Conservation (phyloP, 2,329 filamentous ascomycete species). For the Leptographium wingfieldii region DNA sequence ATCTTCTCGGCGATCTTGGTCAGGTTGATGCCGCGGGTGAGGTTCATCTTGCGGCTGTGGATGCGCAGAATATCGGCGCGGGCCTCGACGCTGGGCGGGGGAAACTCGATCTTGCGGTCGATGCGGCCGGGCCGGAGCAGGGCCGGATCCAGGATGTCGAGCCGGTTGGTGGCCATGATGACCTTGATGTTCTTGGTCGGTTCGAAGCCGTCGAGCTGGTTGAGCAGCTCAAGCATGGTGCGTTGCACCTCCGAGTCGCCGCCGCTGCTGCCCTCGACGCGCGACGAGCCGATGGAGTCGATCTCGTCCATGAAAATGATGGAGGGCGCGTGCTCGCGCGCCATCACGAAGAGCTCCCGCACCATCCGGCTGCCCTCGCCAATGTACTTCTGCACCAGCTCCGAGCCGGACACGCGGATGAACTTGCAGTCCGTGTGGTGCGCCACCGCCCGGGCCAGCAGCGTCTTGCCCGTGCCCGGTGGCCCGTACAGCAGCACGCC, state of each 20-base stretch:
- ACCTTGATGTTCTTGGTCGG: slow-evolving; percentile 99
- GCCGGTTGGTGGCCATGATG: slow-evolving; percentile 97
- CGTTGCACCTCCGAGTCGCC: slow-evolving; percentile 97
- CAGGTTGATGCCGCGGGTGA: slow-evolving; percentile 93
- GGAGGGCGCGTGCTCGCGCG: slow-evolving; percentile 88
- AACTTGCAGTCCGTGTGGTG: slow-evolving; percentile 99
- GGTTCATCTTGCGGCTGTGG: slow-evolving; percentile 95
- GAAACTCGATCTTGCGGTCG: slow-evolving; percentile 98
- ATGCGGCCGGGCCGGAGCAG: slow-evolving; percentile 92
- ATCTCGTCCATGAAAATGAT: slow-evolving; percentile 99
- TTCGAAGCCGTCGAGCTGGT: slow-evolving; percentile 97
- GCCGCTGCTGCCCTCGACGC: slow-evolving; percentile 88
- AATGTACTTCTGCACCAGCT: slow-evolving; percentile 98
- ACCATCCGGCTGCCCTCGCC: slow-evolving; percentile 98
- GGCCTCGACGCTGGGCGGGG: slow-evolving; percentile 89
- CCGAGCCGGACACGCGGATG: slow-evolving; percentile 90
- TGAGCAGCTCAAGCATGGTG: slow-evolving; percentile 95
- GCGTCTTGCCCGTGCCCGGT: slow-evolving; percentile 91
- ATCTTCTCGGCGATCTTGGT: slow-evolving; percentile 99
- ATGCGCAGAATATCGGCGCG: slow-evolving; percentile 96
- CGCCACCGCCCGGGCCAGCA: slow-evolving; percentile 87
- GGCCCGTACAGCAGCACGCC: slow-evolving; percentile 94
- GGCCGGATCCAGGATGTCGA: slow-evolving; percentile 93
- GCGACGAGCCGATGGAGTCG: slow-evolving; percentile 93
- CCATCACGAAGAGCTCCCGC: slow-evolving; percentile 98